Base-by-base conservation (phyloP, 352 stramenopile genomes). In the Halophytophthora batemanensis region DNA sequence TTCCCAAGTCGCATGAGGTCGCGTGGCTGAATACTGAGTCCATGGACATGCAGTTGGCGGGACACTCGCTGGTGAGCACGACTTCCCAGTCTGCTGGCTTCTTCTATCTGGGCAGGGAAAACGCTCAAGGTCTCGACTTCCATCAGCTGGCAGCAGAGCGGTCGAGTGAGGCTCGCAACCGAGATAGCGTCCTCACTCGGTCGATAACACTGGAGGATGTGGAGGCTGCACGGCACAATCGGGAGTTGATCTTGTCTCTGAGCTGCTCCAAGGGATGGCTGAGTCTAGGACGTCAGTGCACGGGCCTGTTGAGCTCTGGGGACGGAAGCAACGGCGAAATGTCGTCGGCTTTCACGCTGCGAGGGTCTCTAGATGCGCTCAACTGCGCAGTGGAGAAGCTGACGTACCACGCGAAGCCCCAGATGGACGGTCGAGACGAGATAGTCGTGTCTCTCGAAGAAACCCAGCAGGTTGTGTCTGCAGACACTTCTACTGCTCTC, bases 311-410 rank as follows among this genome's bases (percentile, higher is more conserved):
- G 18, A 54, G 12, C 41, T 33, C 41, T 22, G 17, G 31, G 31
- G 46, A 19, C 31, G 35, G 43, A 41, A 28, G 31, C 21, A 44
- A 40, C 21, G 40, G 45, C 35, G 34, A 31, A 14, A 33, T 40
- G 25, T 17, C 39, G 6, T 22, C 22, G 22, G 18, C 49, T 37
- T 21, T 77, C n/a, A 50, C 37, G 1, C 11, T 86, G 28, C 42
- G 51, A 25, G 74, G 74, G 0, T 53, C 51, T 15, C 40, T 87
- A 2, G 23, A 18, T 23, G 41, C 53, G 17, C 56, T 85, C 37
- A 86, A 87, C 47, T 87, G 77, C 50, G 60, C 60, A 1, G 48
- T 84, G 6, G 58, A 80, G 17, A 61, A 76, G 21, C 57, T 87
- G 17, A 71, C 66, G 31, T 86, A 83, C 63, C 49, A 71, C 50